A percentile compares a stretch with the other conserved stretches of the same genome.
phyloP scores from a whole-genome alignment of 306 rosid species.

The Dicorynia guianensis region DNA sequence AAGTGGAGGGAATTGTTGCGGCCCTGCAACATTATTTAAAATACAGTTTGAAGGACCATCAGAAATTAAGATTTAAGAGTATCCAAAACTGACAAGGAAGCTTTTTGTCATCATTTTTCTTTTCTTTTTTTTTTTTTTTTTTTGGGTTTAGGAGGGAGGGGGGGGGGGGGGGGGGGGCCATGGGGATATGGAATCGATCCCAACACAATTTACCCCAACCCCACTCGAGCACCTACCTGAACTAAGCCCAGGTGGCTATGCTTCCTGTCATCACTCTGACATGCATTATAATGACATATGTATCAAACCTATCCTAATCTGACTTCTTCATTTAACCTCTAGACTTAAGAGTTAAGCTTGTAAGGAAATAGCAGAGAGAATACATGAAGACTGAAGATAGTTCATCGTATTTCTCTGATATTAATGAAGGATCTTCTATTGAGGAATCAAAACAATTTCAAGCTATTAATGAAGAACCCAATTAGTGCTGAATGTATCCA shows the following conservation, averaged over 20 bases:
- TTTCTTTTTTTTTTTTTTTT: too few species aligned
- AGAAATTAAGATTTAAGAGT: background rate
- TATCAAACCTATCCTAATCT: background rate
- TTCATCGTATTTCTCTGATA: slow-evolving; percentile 16
- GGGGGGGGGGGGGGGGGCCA: background rate
- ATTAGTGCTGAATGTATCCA: background rate
- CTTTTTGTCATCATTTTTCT: background rate
- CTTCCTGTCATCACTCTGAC: slow-evolving; percentile 16
- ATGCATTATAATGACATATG: slow-evolving; percentile 15
- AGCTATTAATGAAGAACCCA: background rate
- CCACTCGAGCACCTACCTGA: background rate
- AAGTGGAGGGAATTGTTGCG: slow-evolving; percentile 78
- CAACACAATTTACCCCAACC: background rate
- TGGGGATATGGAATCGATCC: background rate
- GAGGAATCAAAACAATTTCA: slow-evolving; percentile 19
- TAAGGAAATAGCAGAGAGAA: background rate
- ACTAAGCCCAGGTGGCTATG: background rate
- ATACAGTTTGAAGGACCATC: slow-evolving; percentile 21
- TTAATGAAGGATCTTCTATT: background rate
- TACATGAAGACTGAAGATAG: background rate
- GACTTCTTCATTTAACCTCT: slow-evolving; percentile 1
- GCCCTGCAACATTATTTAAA: slow-evolving; percentile 61
- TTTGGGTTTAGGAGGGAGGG: background rate
- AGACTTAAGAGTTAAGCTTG: background rate
- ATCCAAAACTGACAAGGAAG: background rate